A percentile compares a stretch with the other conserved stretches of the same genome.
Conservation (phyloP, 192 early-diverging fungal species). For the Bifiguratus adelaidae region DNA sequence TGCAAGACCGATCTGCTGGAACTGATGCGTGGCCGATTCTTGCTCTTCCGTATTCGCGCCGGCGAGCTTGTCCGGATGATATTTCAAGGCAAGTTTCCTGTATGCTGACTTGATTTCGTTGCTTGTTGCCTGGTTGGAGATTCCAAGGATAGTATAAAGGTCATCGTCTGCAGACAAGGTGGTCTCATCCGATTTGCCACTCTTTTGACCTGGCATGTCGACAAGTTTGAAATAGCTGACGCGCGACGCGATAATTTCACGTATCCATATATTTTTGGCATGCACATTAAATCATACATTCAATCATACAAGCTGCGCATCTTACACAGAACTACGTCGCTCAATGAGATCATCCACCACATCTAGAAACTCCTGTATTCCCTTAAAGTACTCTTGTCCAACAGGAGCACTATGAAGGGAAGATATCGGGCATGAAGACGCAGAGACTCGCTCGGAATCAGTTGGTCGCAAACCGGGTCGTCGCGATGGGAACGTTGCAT, state of each 20-base stretch:
- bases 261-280: too few relatives aligned
- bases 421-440: neutral
- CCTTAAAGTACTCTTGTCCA: constrained; percentile 21
- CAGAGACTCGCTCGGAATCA: neutral
- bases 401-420: neutral
- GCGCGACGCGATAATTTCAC: too few relatives aligned
- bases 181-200: too few relatives aligned
- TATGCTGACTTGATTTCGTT: constrained; percentile 84
- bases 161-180: neutral
- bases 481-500: neutral
- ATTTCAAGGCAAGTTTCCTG: constrained; percentile 80
- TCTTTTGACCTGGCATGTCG: too few relatives aligned
- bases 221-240: too few relatives aligned
- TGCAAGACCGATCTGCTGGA: constrained; percentile 65
- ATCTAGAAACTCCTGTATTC: constrained; percentile 19
- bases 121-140: constrained; percentile 53
- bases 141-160: constrained; percentile 69
- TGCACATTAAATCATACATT: too few relatives aligned
- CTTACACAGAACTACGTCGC: too few relatives aligned
- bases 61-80: constrained; percentile 70
- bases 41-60: constrained; percentile 58
- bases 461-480: neutral
- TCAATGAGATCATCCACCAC: constrained; percentile 21
- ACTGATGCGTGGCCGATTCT: constrained; percentile 46
- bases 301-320: too few relatives aligned